phyloP scores from a whole-genome alignment of 2,329 filamentous ascomycete species.

The Fusarium proliferatum region DNA sequence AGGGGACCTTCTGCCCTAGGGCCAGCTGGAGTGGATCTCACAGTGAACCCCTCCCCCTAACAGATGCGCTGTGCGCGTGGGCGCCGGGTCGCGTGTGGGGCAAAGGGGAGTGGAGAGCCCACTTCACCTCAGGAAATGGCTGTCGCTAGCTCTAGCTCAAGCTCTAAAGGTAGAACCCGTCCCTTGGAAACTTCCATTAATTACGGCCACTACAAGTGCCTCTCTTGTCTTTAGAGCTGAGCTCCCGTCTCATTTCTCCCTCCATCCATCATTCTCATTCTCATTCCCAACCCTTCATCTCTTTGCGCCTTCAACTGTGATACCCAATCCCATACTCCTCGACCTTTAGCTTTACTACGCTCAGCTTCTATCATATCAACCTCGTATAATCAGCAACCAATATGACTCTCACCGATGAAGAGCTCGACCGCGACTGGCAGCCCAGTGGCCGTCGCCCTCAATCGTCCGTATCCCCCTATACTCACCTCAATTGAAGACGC shows the following conservation, averaged over 20 bases:
- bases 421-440: slow-evolving; percentile 83
- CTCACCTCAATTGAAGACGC: slow-evolving; percentile 60
- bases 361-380: not conserved
- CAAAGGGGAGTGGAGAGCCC: slow-evolving; percentile 12
- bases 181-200: slow-evolving; percentile 36
- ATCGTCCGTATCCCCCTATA: slow-evolving; percentile 75
- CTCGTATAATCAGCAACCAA: slow-evolving; percentile 16
- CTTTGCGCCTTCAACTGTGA: slow-evolving; percentile 8
- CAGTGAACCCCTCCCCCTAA: slow-evolving; percentile 16
- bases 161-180: slow-evolving; percentile 28
- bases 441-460: slow-evolving; percentile 81
- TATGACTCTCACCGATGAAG: slow-evolving; percentile 67
- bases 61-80: slow-evolving; percentile 26
- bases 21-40: slow-evolving; percentile 6
- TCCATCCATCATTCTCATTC: not conserved
- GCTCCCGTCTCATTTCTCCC: slow-evolving; percentile 4
- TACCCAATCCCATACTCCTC: not conserved
- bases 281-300: not conserved
- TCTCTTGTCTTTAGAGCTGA: slow-evolving; percentile 13
- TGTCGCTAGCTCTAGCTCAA: slow-evolving; percentile 1
- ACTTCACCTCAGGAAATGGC: not conserved
- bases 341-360: not conserved
- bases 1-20: slow-evolving; percentile 30
- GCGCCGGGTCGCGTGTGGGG: slow-evolving; percentile 14
- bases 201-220: slow-evolving; percentile 17